phyloP scores from a whole-genome alignment of 495 filamentous ascomycete species.

The Astrothelium subdiscretum region DNA sequence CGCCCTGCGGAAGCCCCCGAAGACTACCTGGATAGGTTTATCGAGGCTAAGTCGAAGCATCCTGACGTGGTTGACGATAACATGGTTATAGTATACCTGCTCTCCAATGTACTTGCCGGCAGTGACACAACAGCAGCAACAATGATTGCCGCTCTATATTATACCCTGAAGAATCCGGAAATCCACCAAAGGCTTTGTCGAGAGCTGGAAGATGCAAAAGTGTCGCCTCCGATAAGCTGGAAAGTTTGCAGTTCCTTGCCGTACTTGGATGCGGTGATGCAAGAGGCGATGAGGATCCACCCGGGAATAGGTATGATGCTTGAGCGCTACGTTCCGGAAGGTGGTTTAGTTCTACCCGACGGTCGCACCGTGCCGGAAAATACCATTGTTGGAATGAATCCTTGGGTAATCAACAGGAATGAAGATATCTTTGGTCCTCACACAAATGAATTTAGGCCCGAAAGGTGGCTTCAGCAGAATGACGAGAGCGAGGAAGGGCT shows the following conservation, averaged over 20 bases:
- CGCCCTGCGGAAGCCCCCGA: not conserved
- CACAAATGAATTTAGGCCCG: constrained; percentile 9
- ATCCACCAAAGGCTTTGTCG: not conserved
- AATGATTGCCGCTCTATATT: constrained; percentile 26
- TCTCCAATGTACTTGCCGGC: constrained; percentile 16
- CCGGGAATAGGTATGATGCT: constrained; percentile 6
- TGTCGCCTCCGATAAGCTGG: not conserved
- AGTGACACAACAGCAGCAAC: constrained; percentile 23
- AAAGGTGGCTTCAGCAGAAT: constrained; percentile 11
- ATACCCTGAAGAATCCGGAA: constrained; percentile 8
- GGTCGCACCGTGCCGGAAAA: constrained; percentile 9
- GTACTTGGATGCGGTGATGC: constrained; percentile 15
- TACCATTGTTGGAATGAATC: constrained; percentile 11
- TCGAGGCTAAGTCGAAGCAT: constrained; percentile 4
- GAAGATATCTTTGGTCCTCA: constrained; percentile 8
- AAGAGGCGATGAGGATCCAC: constrained; percentile 8
- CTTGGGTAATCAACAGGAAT: constrained; percentile 8
- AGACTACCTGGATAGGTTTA: not conserved
- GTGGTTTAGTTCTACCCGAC: constrained; percentile 4
- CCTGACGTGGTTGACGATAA: constrained; percentile 14
- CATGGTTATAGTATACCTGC: constrained; percentile 9
- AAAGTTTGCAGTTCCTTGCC: not conserved
- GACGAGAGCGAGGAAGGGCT: constrained; percentile 1
- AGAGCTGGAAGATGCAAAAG: constrained; percentile 1
- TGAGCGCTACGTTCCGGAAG: constrained; percentile 9